phyloP scores from a whole-genome alignment of 169 alveolate species.

The Neospora caninum region DNA sequence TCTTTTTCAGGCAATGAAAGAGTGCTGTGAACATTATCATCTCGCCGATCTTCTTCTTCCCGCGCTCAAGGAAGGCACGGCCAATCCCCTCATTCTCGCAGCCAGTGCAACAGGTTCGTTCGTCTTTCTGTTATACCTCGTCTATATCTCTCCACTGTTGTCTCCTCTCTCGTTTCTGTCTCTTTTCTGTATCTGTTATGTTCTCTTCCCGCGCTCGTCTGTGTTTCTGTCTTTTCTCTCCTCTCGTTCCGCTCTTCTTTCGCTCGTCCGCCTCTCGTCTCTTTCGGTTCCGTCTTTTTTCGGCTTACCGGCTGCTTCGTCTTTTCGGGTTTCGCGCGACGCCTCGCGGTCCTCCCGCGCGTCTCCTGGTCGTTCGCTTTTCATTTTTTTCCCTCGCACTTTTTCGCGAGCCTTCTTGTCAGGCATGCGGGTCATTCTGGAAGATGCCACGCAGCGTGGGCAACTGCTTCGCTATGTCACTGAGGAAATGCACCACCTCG shows the following conservation, averaged over 20 bases:
- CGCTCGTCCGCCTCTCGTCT: neutral
- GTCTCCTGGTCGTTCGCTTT: too few relatives aligned
- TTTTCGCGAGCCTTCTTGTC: neutral
- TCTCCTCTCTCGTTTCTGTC: neutral
- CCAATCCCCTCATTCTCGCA: constrained; percentile 56
- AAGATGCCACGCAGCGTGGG: constrained; percentile 1
- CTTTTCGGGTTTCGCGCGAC: too few relatives aligned
- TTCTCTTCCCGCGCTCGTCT: neutral
- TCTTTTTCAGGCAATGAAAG: constrained; percentile 41
- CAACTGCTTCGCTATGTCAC: constrained; percentile 31
- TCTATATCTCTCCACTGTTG: neutral
- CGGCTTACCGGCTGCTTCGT: too few relatives aligned
- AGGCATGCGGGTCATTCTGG: constrained; percentile 57
- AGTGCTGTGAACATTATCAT: constrained; percentile 49
- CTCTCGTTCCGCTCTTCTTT: neutral
- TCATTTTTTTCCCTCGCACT: too few relatives aligned
- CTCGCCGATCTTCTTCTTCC: constrained; percentile 46
- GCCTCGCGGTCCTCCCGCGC: too few relatives aligned
- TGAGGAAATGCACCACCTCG: constrained; percentile 1
- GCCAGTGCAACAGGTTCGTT: constrained; percentile 49
- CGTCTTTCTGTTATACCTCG: neutral
- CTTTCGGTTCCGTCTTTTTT: too few relatives aligned
- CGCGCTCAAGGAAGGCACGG: constrained; percentile 47
- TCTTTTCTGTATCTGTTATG: neutral
- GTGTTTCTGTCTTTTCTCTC: neutral